These are phyloP conservation scores for Phanerochaete carnosa DNA, from an alignment of 768 basidiomycete species.

Conservation along the genomic window DNA sequence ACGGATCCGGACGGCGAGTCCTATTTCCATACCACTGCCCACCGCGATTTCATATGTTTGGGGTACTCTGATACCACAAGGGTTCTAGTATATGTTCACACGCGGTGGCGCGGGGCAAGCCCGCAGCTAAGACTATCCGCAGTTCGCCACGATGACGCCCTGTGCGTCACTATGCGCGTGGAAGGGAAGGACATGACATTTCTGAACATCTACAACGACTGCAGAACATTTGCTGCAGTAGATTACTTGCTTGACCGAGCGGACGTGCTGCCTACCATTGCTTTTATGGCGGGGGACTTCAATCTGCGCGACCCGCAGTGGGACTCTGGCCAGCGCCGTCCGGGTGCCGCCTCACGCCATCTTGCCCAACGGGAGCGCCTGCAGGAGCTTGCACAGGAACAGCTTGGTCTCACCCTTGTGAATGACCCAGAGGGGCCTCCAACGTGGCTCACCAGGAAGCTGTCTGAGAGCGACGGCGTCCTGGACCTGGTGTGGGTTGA, in stretches of 20 bases:
- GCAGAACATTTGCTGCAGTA: neutral
- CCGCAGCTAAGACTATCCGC: neutral
- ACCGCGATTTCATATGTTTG: neutral
- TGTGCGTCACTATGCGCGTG: neutral
- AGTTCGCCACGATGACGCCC: neutral
- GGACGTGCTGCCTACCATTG: neutral
- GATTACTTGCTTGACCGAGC: neutral
- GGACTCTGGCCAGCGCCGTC: neutral
- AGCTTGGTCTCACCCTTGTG: neutral
- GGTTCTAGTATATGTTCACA: conserved; percentile 4
- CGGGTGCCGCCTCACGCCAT: neutral
- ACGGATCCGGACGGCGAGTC: neutral
- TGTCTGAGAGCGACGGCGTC: neutral
- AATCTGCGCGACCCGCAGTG: conserved; percentile 11
- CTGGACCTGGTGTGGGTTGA: conserved; percentile 7
- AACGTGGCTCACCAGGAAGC: conserved; percentile 4
- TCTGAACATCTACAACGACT: conserved; percentile 11
- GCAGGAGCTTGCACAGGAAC: neutral
- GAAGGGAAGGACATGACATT: neutral
- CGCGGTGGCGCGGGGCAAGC: neutral
- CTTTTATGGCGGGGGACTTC: conserved; percentile 12
- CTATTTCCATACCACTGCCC: conserved; percentile 3
- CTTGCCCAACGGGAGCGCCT: conserved; percentile 1
- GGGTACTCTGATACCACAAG: neutral
- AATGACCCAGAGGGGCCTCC: conserved; percentile 7